phyloP scores from a whole-genome alignment of 2,329 filamentous ascomycete species.

The Colletotrichum aenigma region DNA sequence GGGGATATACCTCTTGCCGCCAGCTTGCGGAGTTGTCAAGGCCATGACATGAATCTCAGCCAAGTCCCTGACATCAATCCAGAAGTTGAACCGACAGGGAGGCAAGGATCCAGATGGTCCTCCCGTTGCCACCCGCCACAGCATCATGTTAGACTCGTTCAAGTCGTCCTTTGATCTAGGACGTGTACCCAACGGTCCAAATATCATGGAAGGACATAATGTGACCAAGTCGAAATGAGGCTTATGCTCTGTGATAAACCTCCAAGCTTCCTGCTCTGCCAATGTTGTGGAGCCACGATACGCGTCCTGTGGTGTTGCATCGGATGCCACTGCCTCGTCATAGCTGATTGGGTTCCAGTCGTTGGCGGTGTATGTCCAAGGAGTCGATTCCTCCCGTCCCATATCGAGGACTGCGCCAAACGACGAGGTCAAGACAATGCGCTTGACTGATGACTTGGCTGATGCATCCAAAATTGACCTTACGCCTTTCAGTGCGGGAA shows the following conservation, averaged over 20 bases:
- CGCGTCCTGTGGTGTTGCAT: not conserved
- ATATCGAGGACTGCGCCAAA: not conserved
- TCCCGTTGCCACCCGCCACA: not conserved
- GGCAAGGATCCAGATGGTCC: not conserved
- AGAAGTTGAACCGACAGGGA: not conserved
- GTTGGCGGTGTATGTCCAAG: not conserved
- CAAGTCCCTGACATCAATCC: not conserved
- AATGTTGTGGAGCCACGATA: not conserved
- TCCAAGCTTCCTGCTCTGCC: not conserved
- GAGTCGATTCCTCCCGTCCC: not conserved
- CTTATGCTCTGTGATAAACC: not conserved
- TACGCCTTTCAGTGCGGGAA: not conserved
- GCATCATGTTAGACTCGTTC: not conserved
- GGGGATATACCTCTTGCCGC: not conserved
- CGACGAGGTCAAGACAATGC: not conserved
- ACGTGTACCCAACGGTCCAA: not conserved
- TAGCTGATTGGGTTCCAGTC: not conserved
- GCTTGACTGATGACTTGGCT: not conserved
- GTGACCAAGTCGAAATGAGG: not conserved
- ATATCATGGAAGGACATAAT: not conserved
- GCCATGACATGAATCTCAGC: not conserved
- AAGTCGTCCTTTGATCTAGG: not conserved
- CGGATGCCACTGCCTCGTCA: not conserved
- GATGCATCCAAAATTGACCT: not conserved
- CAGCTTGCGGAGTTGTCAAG: not conserved